Conservation (phyloP, 2,329 filamentous ascomycete genomes). For the Phaeophleospora eucalypticola region DNA sequence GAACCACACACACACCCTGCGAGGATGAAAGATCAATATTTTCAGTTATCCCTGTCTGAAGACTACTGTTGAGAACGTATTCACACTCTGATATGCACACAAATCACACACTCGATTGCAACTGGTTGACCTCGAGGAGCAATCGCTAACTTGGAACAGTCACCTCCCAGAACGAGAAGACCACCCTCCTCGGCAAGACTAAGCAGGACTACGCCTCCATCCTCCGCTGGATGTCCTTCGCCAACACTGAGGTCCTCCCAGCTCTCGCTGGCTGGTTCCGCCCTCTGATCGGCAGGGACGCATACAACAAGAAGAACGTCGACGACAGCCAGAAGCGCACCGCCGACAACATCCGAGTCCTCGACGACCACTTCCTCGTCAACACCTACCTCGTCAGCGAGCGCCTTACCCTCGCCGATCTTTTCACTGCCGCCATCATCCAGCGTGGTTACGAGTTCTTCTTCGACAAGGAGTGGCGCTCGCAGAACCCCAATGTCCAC, state of each 20-base stretch:
- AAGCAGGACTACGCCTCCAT: slow-evolving; percentile 99
- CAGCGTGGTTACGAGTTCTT: slow-evolving; percentile 88
- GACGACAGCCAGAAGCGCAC: slow-evolving; percentile 72
- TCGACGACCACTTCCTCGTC: slow-evolving; percentile 83
- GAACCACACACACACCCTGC: slow-evolving; percentile 18
- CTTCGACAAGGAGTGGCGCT: slow-evolving; percentile 86
- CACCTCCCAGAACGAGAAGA: slow-evolving; percentile 99
- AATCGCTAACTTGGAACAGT: too few species aligned
- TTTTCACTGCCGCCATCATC: slow-evolving; percentile 76
- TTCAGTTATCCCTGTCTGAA: slow-evolving; percentile 99
- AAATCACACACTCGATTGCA: not conserved
- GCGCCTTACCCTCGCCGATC: slow-evolving; percentile 92
- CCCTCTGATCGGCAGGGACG: slow-evolving; percentile 73
- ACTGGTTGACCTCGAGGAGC: slow-evolving; percentile 9
- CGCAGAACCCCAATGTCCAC: slow-evolving; percentile 75
- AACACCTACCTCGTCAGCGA: slow-evolving; percentile 98
- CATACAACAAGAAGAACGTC: slow-evolving; percentile 97
- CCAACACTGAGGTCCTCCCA: slow-evolving; percentile 80
- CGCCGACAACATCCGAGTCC: slow-evolving; percentile 63
- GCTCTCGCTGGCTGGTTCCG: slow-evolving; percentile 75
- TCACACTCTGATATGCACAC: slow-evolving; percentile 69
- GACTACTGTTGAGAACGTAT: slow-evolving; percentile 74
- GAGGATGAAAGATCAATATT: slow-evolving; percentile 72
- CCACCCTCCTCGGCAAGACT: slow-evolving; percentile 96
- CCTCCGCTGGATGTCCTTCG: slow-evolving; percentile 96